Base-by-base conservation (phyloP, 2,329 filamentous ascomycete species). In the Teratosphaeria nubilosa region DNA sequence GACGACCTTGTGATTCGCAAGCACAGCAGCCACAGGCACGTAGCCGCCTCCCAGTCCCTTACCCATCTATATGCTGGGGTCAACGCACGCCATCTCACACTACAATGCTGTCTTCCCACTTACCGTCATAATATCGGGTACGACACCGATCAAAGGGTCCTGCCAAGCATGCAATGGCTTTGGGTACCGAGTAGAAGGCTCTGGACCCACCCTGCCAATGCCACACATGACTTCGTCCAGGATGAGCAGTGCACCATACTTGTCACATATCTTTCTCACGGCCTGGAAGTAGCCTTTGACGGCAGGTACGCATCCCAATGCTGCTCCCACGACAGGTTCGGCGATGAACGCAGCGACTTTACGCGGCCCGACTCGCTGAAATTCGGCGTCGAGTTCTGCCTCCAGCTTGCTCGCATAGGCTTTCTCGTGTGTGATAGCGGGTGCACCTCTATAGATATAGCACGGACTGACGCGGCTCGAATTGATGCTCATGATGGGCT, bases 221-320 rank as follows among this genome's bases (percentile, higher is more conserved):
- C 85, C 85, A 53, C 82, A 86, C 86, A 91, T 89, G 51, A 90
- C 79, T 68, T 92, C 89, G 66, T 94, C 90, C 0, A 92, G 73
- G 52, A 92, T 86, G n/a, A 94, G 76, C 0, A 94, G 79, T 0
- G 86, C 83, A 0, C 86, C 88, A 66, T 92, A 78, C 60, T 82
- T 82, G 56, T 86, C 80, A 69, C 89, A 94, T 1, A 94, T 76
- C 1, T 75, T 74, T 65, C 81, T 81, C 72, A 92, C 82, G 0
- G 85, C 86, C 55, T 77, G 73, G 54, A 91, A 83, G 63, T 94
- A 94, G 0, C 87, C 87, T 0, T 77, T 74, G 0, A 86, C 78
- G 0, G 86, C 76, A 0, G 85, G 80, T 0, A 89, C 83, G 65
- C 85, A 90, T 0, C 87, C 89, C 0, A 90, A 75, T 1, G 86